Percentiles rank a stretch among this genome's conserved stretches.
Evolutionary conservation across 192 early-diverging fungal genomes (phyloP).

Genomic region (Dimargaris xerosporica): DNA sequence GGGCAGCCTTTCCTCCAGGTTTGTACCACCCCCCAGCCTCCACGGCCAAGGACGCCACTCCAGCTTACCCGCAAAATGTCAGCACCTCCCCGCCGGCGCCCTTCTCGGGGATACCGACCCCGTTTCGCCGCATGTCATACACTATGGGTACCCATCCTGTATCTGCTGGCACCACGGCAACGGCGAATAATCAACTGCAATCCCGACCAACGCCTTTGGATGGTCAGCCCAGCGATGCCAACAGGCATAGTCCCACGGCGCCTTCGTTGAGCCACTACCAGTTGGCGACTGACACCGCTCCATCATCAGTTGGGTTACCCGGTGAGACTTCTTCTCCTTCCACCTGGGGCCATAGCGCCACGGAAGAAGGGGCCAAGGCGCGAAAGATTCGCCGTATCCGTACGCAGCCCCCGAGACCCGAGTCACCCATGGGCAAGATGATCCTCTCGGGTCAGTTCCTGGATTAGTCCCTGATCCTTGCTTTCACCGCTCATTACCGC

Average conservation of each 20-base stretch:
- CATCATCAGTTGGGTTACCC: too few species aligned
- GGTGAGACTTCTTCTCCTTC: too few species aligned
- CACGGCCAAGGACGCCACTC: not conserved
- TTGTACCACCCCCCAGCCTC: not conserved
- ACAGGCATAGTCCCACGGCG: too few species aligned
- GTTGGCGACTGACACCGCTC: too few species aligned
- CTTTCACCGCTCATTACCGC: too few species aligned
- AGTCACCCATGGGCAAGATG: slow-evolving; percentile 11
- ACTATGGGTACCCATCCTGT: not conserved
- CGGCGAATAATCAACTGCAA: not conserved
- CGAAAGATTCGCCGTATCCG: too few species aligned
- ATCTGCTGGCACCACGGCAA: not conserved
- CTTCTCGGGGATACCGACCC: not conserved
- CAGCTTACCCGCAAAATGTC: not conserved
- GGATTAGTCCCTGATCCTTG: too few species aligned
- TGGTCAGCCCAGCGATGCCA: too few species aligned
- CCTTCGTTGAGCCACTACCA: too few species aligned
- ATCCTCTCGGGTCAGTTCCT: slow-evolving; percentile 11
- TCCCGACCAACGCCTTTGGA: not conserved
- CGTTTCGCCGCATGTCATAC: not conserved
- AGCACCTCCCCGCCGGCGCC: not conserved
- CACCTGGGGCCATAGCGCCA: too few species aligned
- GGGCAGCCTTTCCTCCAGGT: not conserved
- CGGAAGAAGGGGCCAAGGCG: too few species aligned
- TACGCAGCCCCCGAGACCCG: not conserved